A percentile compares a stretch with the other conserved stretches of the same genome.
Conservation (phyloP, 2,329 filamentous ascomycete genomes). For the Celoporthe dispersa region DNA sequence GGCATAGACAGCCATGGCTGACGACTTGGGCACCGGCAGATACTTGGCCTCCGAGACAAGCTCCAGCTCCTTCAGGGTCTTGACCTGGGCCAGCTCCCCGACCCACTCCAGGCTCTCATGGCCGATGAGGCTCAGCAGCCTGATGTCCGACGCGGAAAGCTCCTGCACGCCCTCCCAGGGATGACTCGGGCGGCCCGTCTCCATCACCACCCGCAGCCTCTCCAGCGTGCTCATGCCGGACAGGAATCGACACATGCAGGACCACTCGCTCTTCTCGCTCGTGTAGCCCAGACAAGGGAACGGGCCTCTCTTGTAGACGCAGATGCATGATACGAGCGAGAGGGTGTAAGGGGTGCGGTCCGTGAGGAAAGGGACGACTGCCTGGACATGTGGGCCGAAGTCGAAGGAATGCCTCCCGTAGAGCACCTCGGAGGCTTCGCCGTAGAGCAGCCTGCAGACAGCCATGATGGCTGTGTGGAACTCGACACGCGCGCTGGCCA, state of each 20-base stretch:
- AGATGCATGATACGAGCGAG: slow-evolving; percentile 52
- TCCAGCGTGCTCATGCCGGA: slow-evolving; percentile 44
- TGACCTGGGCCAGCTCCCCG: slow-evolving; percentile 56
- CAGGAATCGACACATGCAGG: slow-evolving; percentile 54
- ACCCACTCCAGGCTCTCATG: slow-evolving; percentile 62
- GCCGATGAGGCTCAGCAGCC: slow-evolving; percentile 47
- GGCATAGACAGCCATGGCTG: slow-evolving; percentile 61
- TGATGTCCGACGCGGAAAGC: slow-evolving; percentile 52
- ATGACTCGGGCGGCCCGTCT: slow-evolving; percentile 54
- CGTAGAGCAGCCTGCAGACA: slow-evolving; percentile 52
- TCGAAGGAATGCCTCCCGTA: slow-evolving; percentile 62
- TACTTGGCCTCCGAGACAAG: slow-evolving; percentile 59
- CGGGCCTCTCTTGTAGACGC: slow-evolving; percentile 59
- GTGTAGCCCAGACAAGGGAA: slow-evolving; percentile 51
- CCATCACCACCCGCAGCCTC: slow-evolving; percentile 55
- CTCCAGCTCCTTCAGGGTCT: slow-evolving; percentile 53
- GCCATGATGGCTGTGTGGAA: slow-evolving; percentile 52
- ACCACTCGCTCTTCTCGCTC: slow-evolving; percentile 61
- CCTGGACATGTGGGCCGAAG: slow-evolving; percentile 64
- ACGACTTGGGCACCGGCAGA: slow-evolving; percentile 56
- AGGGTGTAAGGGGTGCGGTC: slow-evolving; percentile 57
- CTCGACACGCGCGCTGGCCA: slow-evolving; percentile 45
- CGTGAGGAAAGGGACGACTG: slow-evolving; percentile 58
- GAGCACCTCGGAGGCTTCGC: slow-evolving; percentile 59
- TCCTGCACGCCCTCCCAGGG: slow-evolving; percentile 55